phyloP scores from a whole-genome alignment of 2,329 filamentous ascomycete genomes.

The Scolecobasidium constrictum region DNA sequence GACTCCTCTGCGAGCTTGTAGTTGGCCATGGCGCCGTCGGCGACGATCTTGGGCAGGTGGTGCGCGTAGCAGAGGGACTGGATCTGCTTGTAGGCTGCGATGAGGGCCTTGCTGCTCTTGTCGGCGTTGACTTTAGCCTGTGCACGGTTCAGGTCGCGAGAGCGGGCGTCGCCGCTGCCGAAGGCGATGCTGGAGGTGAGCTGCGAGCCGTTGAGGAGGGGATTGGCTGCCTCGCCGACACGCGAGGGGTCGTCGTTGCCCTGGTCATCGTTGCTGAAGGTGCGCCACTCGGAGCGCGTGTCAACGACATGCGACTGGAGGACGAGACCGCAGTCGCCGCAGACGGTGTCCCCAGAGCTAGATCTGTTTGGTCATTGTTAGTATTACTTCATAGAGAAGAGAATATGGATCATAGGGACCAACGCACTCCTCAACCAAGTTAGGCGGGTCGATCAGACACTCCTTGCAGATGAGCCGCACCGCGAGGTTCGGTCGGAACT shows the following conservation, averaged over 20 bases:
- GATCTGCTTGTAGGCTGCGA: constrained; percentile 81
- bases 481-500: constrained; percentile 78
- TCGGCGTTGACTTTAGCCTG: constrained; percentile 74
- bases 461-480: background rate
- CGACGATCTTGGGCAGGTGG: constrained; percentile 67
- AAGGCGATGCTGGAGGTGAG: constrained; percentile 82
- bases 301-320: constrained; percentile 87
- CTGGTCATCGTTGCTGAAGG: constrained; percentile 96
- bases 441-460: background rate
- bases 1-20: constrained; percentile 92
- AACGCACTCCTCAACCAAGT: background rate
- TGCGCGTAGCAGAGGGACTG: constrained; percentile 77
- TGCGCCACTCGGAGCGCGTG: constrained; percentile 95
- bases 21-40: constrained; percentile 85
- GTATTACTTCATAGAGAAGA: too few relatives aligned
- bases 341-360: constrained; percentile 89
- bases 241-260: constrained; percentile 93
- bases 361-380: too few relatives aligned
- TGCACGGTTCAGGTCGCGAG: constrained; percentile 66
- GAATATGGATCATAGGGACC: too few relatives aligned
- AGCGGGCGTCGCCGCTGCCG: constrained; percentile 59
- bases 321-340: constrained; percentile 81
- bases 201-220: constrained; percentile 80
- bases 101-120: constrained; percentile 70
- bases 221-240: constrained; percentile 90